Evolutionary conservation across 129 eudicot genomes (phyloP).

Genomic region (Flaveria bidentis): DNA sequence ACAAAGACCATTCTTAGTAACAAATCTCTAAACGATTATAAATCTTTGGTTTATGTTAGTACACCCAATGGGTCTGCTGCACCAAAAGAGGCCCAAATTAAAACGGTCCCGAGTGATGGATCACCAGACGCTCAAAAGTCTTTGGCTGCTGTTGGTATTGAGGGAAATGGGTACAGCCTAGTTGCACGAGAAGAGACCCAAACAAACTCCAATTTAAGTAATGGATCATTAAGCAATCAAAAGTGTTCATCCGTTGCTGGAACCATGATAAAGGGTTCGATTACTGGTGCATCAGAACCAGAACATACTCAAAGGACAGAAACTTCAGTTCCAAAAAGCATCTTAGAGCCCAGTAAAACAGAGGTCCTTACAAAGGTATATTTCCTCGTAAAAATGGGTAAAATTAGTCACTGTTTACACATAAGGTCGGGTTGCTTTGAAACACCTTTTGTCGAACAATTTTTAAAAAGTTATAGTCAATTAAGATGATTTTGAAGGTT

Average conservation of each 20-base stretch:
- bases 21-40: slow-evolving; percentile 21
- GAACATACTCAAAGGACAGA: slow-evolving; percentile 21
- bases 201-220: slow-evolving; percentile 14
- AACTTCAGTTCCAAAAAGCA: slow-evolving; percentile 17
- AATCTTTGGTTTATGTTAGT: slow-evolving; percentile 28
- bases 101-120: slow-evolving; percentile 27
- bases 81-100: slow-evolving; percentile 24
- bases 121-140: slow-evolving; percentile 18
- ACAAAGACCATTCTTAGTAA: slow-evolving; percentile 8
- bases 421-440: background rate
- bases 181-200: slow-evolving; percentile 10
- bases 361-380: slow-evolving; percentile 24
- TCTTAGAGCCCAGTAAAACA: slow-evolving; percentile 28
- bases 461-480: background rate
- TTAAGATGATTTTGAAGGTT: background rate
- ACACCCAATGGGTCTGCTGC: slow-evolving; percentile 25
- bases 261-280: slow-evolving; percentile 24
- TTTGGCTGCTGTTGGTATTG: slow-evolving; percentile 28
- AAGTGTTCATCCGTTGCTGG: slow-evolving; percentile 27
- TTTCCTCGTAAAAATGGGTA: background rate
- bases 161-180: background rate
- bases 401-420: background rate
- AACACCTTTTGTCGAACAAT: background rate
- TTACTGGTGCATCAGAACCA: slow-evolving; percentile 24
- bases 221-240: slow-evolving; percentile 21